Conservation (phyloP, 2,329 filamentous ascomycete genomes). For the Ceratocystis huliohia region DNA sequence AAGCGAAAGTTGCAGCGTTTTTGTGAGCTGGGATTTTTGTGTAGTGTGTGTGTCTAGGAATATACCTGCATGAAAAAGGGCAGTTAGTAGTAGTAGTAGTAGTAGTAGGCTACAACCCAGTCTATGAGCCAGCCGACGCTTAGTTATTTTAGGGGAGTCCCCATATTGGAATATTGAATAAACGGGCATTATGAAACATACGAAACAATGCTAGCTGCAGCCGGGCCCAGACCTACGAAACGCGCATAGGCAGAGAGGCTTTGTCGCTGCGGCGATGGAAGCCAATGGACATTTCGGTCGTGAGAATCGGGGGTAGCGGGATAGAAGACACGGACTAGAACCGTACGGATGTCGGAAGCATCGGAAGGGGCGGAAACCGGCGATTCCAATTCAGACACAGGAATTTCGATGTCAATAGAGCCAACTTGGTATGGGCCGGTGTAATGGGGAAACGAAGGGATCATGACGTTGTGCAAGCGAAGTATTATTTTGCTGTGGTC, state of each 20-base stretch:
- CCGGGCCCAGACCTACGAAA: constrained; percentile 55
- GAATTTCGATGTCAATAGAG: constrained; percentile 68
- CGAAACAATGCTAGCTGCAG: constrained; percentile 48
- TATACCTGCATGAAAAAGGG: constrained; percentile 34
- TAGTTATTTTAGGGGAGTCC: too few species aligned
- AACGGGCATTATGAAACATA: constrained; percentile 29
- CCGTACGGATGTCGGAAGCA: constrained; percentile 50
- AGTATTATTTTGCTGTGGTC: neutral
- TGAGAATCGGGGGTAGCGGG: constrained; percentile 47
- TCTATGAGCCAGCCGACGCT: neutral
- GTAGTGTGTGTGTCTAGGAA: constrained; percentile 61
- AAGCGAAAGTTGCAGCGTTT: constrained; percentile 49
- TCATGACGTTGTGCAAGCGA: constrained; percentile 21
- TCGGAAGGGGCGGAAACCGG: constrained; percentile 42
- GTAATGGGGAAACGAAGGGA: constrained; percentile 62
- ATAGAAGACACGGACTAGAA: constrained; percentile 75
- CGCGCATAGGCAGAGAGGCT: constrained; percentile 63
- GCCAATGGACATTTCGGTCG: constrained; percentile 54
- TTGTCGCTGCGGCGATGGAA: constrained; percentile 62
- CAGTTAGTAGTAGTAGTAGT: too few species aligned
- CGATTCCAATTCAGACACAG: constrained; percentile 45
- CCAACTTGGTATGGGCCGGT: constrained; percentile 68
- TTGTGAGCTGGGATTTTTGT: constrained; percentile 59
- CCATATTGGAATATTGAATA: neutral
- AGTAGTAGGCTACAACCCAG: neutral